These are phyloP conservation scores for Phytophthora hibernalis DNA, from an alignment of 352 stramenopile species.

Conservation along the genomic window DNA sequence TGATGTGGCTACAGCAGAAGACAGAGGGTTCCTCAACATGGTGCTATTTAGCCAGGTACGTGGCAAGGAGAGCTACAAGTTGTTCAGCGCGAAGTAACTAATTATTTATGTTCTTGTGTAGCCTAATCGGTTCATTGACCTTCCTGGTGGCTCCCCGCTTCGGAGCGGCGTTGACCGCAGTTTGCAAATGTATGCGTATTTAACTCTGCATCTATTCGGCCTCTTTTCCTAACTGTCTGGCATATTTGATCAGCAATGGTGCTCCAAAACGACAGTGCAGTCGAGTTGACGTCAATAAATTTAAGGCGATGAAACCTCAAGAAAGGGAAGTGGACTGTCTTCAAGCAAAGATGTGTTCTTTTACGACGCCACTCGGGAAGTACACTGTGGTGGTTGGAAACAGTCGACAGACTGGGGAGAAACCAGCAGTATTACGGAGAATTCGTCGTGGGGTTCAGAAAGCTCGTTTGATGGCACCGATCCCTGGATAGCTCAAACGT, in stretches of 20 bases:
- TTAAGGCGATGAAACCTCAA: conserved; percentile 11
- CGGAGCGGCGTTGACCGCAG: conserved; percentile 1
- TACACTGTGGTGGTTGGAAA: conserved; percentile 18
- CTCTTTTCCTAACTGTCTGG: conserved; percentile 6
- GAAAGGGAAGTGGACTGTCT: conserved; percentile 5
- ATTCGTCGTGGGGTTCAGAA: conserved; percentile 42
- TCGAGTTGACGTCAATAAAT: neutral
- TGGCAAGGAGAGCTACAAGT: neutral
- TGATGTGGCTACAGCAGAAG: neutral
- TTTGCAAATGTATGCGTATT: conserved; percentile 21
- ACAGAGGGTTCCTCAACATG: conserved; percentile 24
- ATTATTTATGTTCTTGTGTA: conserved; percentile 12
- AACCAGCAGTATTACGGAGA: conserved; percentile 42
- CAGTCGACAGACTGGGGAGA: conserved; percentile 29
- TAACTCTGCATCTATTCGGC: neutral
- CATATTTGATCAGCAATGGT: conserved; percentile 12
- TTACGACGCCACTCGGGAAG: conserved; percentile 41
- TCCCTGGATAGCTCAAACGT: conserved; percentile 38
- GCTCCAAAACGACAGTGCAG: conserved; percentile 5
- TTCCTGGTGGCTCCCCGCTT: conserved; percentile 16
- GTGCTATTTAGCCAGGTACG: conserved; percentile 32
- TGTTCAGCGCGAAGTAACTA: neutral
- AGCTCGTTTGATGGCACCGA: conserved; percentile 34
- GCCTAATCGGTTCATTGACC: conserved; percentile 34
- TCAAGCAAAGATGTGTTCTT: conserved; percentile 38